Base-by-base conservation (phyloP, 257 asterid species). In the Ehretia macrophylla region DNA sequence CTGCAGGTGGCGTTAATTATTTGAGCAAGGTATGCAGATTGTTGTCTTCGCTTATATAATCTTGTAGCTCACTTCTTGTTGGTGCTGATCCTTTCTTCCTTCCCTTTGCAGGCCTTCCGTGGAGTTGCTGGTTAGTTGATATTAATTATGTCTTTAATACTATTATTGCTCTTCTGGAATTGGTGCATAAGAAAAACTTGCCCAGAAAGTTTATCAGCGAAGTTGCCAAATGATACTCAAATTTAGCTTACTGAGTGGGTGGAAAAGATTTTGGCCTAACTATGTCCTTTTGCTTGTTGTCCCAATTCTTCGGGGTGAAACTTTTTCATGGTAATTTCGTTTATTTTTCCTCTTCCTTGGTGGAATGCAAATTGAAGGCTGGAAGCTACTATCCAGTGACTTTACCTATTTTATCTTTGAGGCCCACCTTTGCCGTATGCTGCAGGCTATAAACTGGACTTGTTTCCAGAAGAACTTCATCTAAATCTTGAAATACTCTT, bases 61-160 rank as follows among this genome's bases (percentile, higher is more conserved):
- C 60, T 56, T 64, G 58, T 53, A 63, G 56, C 49, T 67, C 10
- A n/a, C n/a, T 13, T 13, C 1, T 59, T 16, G 17, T 39, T 50
- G 32, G 57, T 57, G 38, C 63, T 63, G 23, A 46, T 60, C 22
- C 47, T 66, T 23, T 47, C 55, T 58, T 21, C 39, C 55, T 56
- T 56, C 60, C 22, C 22, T 77, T 50, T 74, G 69, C 87, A 85
- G 90, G 88, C 72, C 71, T 67, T 72, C 48, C 71, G 40, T 52
- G 78, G 72, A 66, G 66, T 66, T 81, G 76, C 77, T 32, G 87
- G 94, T 85, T 55, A 69, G 93, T 75, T 49, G 16, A 72, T 65
- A 12, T 60, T 63, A 61, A 35, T 56, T 38, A 46, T 6, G 23
- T 47, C 16, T 23, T 55, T 32, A 9, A 16, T 23, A 52, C 46